Evolutionary conservation across 192 early-diverging fungal genomes (phyloP).

Genomic region (Backusella westeae): DNA sequence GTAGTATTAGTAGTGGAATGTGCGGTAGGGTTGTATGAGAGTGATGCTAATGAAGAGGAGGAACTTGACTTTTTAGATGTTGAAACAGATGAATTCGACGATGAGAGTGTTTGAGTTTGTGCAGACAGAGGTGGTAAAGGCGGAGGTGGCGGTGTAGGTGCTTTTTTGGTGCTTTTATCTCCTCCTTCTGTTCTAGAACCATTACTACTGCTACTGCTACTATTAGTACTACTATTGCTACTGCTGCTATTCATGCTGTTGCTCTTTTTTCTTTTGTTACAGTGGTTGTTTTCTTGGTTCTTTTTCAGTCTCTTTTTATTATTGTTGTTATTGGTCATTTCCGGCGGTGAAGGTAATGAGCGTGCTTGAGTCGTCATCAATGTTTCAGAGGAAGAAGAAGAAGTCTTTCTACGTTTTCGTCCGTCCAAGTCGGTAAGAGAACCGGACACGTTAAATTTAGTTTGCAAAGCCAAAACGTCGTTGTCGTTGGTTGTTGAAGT

Average conservation of each 20-base stretch:
- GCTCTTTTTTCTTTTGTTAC: background rate
- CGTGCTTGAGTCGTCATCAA: background rate
- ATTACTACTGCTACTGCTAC: background rate
- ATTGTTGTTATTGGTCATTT: background rate
- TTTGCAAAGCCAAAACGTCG: conserved; percentile 8
- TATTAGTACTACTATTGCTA: background rate
- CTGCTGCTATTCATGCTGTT: background rate
- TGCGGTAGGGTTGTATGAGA: background rate
- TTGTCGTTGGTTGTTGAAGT: background rate
- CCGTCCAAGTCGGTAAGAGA: conserved; percentile 1
- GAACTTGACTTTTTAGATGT: background rate
- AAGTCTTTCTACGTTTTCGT: conserved; percentile 6
- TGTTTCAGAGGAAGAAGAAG: background rate
- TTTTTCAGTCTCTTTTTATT: background rate
- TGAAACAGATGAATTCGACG: background rate
- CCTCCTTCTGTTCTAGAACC: background rate
- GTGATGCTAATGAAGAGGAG: background rate
- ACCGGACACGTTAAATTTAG: conserved; percentile 3
- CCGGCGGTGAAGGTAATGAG: background rate
- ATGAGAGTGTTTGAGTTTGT: background rate
- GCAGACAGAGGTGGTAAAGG: background rate
- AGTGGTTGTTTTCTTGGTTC: background rate
- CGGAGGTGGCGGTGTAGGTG: background rate
- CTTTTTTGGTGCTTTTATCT: background rate
- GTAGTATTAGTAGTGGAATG: background rate